These are phyloP conservation scores for Pichiaceae sp. DNA, from an alignment of 1,139 yeast genomes.

Conservation along the genomic window DNA sequence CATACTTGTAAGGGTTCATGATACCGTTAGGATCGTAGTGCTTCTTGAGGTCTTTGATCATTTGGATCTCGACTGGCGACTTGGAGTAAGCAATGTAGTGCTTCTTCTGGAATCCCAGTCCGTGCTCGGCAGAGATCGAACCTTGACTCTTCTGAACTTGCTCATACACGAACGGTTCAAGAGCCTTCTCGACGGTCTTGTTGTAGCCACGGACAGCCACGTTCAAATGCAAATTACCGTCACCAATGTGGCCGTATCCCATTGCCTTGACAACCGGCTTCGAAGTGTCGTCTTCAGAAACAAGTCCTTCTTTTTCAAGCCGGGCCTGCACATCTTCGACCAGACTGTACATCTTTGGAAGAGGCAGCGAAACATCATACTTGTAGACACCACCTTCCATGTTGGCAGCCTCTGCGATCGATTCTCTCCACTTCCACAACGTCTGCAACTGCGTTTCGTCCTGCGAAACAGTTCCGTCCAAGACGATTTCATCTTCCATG, in stretches of 20 bases:
- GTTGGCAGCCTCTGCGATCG: constrained; percentile 82
- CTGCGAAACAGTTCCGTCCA: constrained; percentile 93
- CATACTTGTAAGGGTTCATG: constrained; percentile 87
- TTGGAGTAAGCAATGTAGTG: constrained; percentile 81
- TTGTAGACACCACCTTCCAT: constrained; percentile 91
- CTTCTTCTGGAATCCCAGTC: constrained; percentile 92
- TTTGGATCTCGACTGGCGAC: constrained; percentile 52
- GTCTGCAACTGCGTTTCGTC: constrained; percentile 79
- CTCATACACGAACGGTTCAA: constrained; percentile 92
- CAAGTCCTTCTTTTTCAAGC: constrained; percentile 47
- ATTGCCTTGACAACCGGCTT: constrained; percentile 79
- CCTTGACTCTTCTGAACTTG: constrained; percentile 73
- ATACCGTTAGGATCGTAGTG: constrained; percentile 85
- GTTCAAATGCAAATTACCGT: constrained; percentile 88
- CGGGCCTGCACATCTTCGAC: constrained; percentile 65
- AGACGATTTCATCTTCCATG: constrained; percentile 76
- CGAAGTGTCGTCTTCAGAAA: constrained; percentile 51
- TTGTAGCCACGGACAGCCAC: constrained; percentile 82
- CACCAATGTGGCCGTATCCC: constrained; percentile 96
- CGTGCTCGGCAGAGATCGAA: constrained; percentile 94
- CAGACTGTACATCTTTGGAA: constrained; percentile 66
- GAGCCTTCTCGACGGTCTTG: constrained; percentile 62
- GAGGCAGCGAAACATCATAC: constrained; percentile 88
- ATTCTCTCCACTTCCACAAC: constrained; percentile 94
- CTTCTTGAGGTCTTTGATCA: constrained; percentile 72